These are phyloP conservation scores for Lachancea meyersii DNA, from an alignment of 805 yeast species.

Conservation along the genomic window DNA sequence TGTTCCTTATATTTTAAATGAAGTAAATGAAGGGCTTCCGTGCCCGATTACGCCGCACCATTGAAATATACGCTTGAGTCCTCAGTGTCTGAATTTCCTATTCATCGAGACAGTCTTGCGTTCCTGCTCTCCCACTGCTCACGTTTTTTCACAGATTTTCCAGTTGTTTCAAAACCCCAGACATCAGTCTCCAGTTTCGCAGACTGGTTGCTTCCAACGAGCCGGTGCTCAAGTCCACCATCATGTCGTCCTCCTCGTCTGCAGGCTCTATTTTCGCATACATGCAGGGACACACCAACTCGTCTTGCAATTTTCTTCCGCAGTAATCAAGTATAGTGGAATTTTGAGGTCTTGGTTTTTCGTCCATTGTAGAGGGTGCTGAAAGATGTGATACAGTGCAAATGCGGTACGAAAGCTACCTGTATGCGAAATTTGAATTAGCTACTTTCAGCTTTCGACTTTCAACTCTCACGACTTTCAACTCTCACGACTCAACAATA, in stretches of 20 bases:
- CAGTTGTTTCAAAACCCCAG: constrained; percentile 24
- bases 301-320: background rate
- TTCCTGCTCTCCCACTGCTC: background rate
- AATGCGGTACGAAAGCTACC: background rate
- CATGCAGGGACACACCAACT: background rate
- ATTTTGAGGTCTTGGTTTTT: background rate
- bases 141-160: constrained; percentile 15
- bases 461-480: too few species aligned
- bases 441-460: too few species aligned
- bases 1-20: too few species aligned
- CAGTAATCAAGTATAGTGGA: background rate
- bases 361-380: background rate
- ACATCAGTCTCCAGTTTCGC: constrained; percentile 21
- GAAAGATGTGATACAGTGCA: background rate
- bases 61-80: too few species aligned
- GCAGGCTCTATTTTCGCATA: constrained; percentile 2
- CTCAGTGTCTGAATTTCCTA: too few species aligned
- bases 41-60: too few species aligned
- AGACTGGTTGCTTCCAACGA: constrained; percentile 25
- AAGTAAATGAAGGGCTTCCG: too few species aligned
- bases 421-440: background rate
- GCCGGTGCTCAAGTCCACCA: constrained; percentile 30
- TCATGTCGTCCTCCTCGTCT: constrained; percentile 25
- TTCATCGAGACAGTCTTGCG: background rate
- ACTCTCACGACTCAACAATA: too few species aligned